Percentiles rank a stretch among this genome's conserved stretches.
Evolutionary conservation across 352 stramenopile species (phyloP).

Genomic region (Globisporangium alternatum): DNA sequence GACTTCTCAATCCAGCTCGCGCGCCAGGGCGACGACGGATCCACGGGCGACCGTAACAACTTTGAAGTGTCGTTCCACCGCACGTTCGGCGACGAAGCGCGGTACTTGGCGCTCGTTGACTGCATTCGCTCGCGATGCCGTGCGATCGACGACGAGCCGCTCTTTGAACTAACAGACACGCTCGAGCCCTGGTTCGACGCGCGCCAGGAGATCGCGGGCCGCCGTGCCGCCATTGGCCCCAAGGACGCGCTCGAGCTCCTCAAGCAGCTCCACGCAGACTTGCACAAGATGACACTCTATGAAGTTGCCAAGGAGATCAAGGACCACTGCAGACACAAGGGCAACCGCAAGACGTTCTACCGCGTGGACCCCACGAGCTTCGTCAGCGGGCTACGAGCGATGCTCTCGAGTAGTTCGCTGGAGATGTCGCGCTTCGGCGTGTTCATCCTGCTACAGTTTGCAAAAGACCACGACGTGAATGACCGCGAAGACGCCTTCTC

Average conservation of each 20-base stretch:
- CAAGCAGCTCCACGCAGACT: constrained; percentile 58
- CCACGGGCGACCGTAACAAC: constrained; percentile 9
- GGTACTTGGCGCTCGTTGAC: constrained; percentile 52
- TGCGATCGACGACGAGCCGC: constrained; percentile 49
- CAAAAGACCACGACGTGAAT: constrained; percentile 33
- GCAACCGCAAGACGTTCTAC: constrained; percentile 60
- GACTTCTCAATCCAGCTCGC: constrained; percentile 52
- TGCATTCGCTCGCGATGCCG: constrained; percentile 50
- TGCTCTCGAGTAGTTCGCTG: constrained; percentile 52
- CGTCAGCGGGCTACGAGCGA: constrained; percentile 47
- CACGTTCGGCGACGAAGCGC: constrained; percentile 42
- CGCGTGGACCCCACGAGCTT: constrained; percentile 38
- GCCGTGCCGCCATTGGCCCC: constrained; percentile 45
- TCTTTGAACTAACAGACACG: constrained; percentile 37
- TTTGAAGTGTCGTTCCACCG: constrained; percentile 62
- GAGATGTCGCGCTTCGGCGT: constrained; percentile 56
- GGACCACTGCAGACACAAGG: constrained; percentile 65
- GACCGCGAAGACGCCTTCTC: constrained; percentile 17
- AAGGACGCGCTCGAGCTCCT: constrained; percentile 47
- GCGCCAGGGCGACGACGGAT: constrained; percentile 24
- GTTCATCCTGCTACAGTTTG: constrained; percentile 69
- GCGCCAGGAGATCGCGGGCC: constrained; percentile 36
- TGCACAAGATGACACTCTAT: constrained; percentile 57
- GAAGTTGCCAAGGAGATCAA: constrained; percentile 67
- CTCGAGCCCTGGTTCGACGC: constrained; percentile 64